Evolutionary conservation across 2,329 filamentous ascomycete genomes (phyloP), one percentile per base, ranked within the genome.

Genomic region (Daldinia sp.): DNA sequence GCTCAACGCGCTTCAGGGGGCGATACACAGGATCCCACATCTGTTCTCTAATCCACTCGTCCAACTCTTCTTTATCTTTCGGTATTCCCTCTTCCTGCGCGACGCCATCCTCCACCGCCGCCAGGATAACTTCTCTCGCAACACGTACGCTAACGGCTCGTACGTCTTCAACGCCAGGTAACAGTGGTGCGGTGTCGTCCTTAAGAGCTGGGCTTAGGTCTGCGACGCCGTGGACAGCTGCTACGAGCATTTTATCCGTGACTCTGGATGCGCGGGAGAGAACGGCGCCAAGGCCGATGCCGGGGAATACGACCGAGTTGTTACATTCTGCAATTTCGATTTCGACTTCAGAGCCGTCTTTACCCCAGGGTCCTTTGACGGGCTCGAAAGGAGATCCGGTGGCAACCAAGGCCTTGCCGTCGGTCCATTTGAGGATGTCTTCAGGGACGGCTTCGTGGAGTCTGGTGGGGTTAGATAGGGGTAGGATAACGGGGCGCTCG

Each of bases 251-350:
- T 65, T 86, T 85, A 64, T 94, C 88, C 0, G 90, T 90, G 25
- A 96, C 77, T 0, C 88, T 81, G 10, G 80, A 82, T 2, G 90
- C 83, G 11, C 91, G 87, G 23, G 83, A 88, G 1, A 96, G 84
- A 0, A 97, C 85, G 6, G 86, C 86, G 9, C 92, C 93, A 0
- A 96, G 87, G 0, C 92, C 93, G 61, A 96, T 94, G 0, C 92
- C 92, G 0, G 93, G 93, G 76, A 96, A 96, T 13, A 90, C 90
- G 30, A 91, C 91, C 0, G 88, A 90, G 78, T 96, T 96, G 79
- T 96, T 96, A 79, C 93, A 96, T 76, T 96, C 93, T 21, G 92
- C 92, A 72, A 84, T 73, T 25, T 82, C 77, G 60, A 84, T 79
- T 64, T 77, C 75, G 1, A 82, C 61, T 6, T 84, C 81, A 0